Percentiles rank a stretch among this genome's conserved stretches.
Evolutionary conservation across 495 filamentous ascomycete species (phyloP).

Genomic region (Neurospora sublineolata): DNA sequence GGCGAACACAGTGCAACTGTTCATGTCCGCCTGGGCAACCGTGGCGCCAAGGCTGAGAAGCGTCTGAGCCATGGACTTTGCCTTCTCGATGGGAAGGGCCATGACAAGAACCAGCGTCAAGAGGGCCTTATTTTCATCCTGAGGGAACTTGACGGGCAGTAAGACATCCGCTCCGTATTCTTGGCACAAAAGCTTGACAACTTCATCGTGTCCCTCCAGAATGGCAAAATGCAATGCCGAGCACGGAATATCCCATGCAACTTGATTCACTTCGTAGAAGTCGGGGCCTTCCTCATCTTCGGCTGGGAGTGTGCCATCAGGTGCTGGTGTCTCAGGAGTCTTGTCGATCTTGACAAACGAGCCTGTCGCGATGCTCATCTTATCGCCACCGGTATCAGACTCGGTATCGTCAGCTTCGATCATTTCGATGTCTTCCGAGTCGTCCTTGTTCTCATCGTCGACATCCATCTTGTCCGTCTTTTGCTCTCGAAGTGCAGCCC

Average conservation of each 20-base stretch:
- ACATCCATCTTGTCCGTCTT: conserved; percentile 11
- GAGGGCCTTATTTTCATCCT: conserved; percentile 40
- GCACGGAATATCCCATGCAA: conserved; percentile 62
- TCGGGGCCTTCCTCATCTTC: conserved; percentile 57
- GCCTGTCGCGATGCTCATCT: conserved; percentile 39
- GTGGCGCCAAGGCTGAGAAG: conserved; percentile 63
- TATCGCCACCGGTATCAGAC: conserved; percentile 21
- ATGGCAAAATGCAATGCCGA: conserved; percentile 72
- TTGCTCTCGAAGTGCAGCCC: conserved; percentile 7
- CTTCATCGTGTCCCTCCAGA: conserved; percentile 51
- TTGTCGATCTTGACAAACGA: conserved; percentile 57
- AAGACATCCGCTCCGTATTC: conserved; percentile 64
- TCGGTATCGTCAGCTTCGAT: conserved; percentile 30
- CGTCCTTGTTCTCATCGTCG: conserved; percentile 13
- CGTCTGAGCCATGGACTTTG: conserved; percentile 44
- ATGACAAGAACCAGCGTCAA: conserved; percentile 52
- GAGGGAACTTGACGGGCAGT: conserved; percentile 51
- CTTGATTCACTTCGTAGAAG: conserved; percentile 62
- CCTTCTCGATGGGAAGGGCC: conserved; percentile 47
- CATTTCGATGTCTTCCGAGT: conserved; percentile 25
- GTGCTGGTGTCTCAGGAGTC: conserved; percentile 20
- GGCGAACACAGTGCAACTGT: conserved; percentile 49
- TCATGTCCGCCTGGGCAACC: conserved; percentile 56
- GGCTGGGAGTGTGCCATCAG: conserved; percentile 28
- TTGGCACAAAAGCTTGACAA: conserved; percentile 56